Percentiles rank a stretch among this genome's conserved stretches.
phyloP scores from a whole-genome alignment of 352 stramenopile genomes.

The Pythium insidiosum region DNA sequence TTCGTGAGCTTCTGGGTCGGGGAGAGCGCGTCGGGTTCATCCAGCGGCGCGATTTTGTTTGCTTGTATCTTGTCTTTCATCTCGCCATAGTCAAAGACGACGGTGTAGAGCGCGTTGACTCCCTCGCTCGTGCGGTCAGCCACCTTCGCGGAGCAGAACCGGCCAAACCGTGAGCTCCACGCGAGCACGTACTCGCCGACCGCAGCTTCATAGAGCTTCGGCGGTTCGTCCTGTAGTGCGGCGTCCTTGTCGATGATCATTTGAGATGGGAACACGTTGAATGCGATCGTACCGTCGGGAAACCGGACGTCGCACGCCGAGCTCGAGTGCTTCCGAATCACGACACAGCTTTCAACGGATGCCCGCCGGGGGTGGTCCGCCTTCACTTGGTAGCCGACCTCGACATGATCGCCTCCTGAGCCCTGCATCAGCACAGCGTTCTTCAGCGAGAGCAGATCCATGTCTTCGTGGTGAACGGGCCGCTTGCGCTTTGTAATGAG shows the following conservation, averaged over 20 bases:
- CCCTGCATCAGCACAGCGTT: constrained; percentile 72
- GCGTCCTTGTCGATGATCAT: constrained; percentile 52
- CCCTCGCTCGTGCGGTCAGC: constrained; percentile 5
- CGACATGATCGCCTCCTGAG: constrained; percentile 22
- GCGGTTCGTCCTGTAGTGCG: constrained; percentile 10
- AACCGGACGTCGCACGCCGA: constrained; percentile 65
- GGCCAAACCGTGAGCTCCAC: constrained; percentile 68
- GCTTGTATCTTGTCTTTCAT: constrained; percentile 33
- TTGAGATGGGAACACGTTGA: constrained; percentile 70
- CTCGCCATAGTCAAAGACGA: constrained; percentile 74
- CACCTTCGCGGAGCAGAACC: constrained; percentile 37
- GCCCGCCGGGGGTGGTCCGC: constrained; percentile 53
- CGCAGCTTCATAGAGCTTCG: constrained; percentile 10
- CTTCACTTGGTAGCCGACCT: constrained; percentile 69
- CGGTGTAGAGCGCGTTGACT: constrained; percentile 22
- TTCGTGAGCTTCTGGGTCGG: constrained; percentile 64
- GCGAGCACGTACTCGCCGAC: constrained; percentile 49
- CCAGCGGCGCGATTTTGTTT: constrained; percentile 43
- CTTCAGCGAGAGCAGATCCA: constrained; percentile 60
- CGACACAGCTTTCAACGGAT: constrained; percentile 54
- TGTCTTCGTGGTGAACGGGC: constrained; percentile 23
- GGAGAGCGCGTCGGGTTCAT: constrained; percentile 42
- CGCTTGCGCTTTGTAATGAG: constrained; percentile 56
- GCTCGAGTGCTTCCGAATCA: constrained; percentile 56
- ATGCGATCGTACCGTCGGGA: constrained; percentile 67